phyloP scores from a whole-genome alignment of 73 alveolate species.

The Stentor roeselii region DNA sequence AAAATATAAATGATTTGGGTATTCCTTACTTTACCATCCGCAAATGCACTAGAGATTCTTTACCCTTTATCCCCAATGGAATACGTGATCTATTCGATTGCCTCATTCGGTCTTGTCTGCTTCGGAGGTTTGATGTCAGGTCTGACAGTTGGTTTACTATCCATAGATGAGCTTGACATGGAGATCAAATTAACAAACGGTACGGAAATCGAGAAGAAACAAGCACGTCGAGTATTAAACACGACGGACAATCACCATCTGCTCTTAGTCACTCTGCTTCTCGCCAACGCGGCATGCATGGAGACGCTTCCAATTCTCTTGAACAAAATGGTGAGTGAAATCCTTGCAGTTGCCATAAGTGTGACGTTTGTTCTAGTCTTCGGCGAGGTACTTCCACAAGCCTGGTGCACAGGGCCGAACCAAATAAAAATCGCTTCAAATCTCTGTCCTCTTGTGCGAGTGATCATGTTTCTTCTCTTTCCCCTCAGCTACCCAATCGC shows the following conservation, averaged over 20 bases:
- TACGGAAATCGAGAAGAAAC: slow-evolving; percentile 62
- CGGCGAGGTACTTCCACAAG: slow-evolving; percentile 93
- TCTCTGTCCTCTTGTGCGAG: slow-evolving; percentile 70
- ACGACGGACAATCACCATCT: slow-evolving; percentile 81
- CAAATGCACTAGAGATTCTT: too few relatives aligned
- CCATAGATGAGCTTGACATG: slow-evolving; percentile 83
- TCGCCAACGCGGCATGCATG: slow-evolving; percentile 85
- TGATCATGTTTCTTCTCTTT: slow-evolving; percentile 44
- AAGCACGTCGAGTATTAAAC: slow-evolving; percentile 57
- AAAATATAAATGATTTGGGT: too few relatives aligned
- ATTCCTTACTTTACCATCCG: too few relatives aligned
- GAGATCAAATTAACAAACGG: slow-evolving; percentile 76
- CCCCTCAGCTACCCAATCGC: slow-evolving; percentile 60
- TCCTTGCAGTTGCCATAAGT: slow-evolving; percentile 75
- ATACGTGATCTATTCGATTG: background rate
- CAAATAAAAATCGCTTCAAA: slow-evolving; percentile 78
- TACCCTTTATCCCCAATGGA: too few relatives aligned
- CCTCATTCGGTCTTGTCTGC: slow-evolving; percentile 40
- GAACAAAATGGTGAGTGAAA: slow-evolving; percentile 71
- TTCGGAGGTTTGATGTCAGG: slow-evolving; percentile 96
- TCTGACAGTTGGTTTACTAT: slow-evolving; percentile 90
- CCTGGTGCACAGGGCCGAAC: slow-evolving; percentile 89
- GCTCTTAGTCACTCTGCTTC: slow-evolving; percentile 81
- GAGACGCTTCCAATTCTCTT: slow-evolving; percentile 87
- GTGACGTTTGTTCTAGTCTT: slow-evolving; percentile 82